Evolutionary conservation across 805 yeast species (phyloP), one percentile per base, ranked within the genome.

Genomic region (Ogataea polymorpha): DNA sequence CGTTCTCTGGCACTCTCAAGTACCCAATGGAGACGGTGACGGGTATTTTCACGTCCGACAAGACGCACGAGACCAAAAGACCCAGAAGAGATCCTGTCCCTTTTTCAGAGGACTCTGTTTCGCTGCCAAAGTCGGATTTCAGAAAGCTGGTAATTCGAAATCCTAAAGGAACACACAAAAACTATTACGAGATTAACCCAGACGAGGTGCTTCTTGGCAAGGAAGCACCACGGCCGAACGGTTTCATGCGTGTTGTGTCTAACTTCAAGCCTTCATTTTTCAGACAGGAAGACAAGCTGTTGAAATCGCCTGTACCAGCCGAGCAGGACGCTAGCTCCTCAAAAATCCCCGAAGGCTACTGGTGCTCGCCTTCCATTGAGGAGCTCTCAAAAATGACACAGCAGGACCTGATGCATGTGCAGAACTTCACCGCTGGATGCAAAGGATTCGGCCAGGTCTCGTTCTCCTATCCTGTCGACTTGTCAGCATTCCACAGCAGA

Each of bases 391-490:
- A 57, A 6, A 50, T 76, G 40, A 56, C 81, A 0, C 44, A 63
- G 3, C 68, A 73, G 26, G 75, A 79, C 33, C 68, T 85, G 15
- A 49, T 76, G 1, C 67, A 68, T 18, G 75, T 86, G 13, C 74
- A 80, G 15, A 75, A 79, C 51, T 85, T 85, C 52, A 74, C 80
- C 5, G 71, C 80, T 43, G 93, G 93, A 2, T 74, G 90, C 50
- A 67, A 67, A 39, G 82, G 83, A 0, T 73, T 62, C 55, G 93
- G 93, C 20, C 82, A 80, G 48, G 76, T 86, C 34, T 75, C 81
- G 4, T 86, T 80, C 53, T 69, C 71, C 28, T 68, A 62, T 31
- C 85, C 88, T 5, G 89, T 85, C n/a, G 90, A 86, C 52, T 63
- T 86, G 40, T 66, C 82, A 3, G 71, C 63, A 1, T 68, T 82